These are phyloP conservation scores for Phyllosticta capitalensis DNA, from an alignment of 2,329 filamentous ascomycete species.

Conservation along the genomic window DNA sequence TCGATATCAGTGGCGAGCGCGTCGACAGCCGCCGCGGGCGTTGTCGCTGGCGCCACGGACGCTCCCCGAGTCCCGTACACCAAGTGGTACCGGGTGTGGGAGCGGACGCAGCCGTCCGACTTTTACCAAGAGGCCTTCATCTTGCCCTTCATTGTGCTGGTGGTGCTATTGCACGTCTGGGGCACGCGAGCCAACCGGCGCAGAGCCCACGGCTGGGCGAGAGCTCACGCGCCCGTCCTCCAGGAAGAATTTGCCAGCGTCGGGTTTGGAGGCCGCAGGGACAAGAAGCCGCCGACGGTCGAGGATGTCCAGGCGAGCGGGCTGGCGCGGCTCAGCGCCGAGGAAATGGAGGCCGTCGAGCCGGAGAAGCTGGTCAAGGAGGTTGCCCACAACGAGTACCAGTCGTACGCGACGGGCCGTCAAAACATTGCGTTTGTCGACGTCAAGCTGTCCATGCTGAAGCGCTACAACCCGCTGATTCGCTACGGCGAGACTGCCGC, in stretches of 20 bases:
- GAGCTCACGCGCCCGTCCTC: conserved; percentile 61
- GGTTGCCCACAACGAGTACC: conserved; percentile 77
- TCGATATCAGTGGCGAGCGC: conserved; percentile 36
- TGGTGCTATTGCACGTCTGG: conserved; percentile 71
- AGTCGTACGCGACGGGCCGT: conserved; percentile 80
- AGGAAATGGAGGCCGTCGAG: conserved; percentile 31
- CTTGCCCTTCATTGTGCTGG: conserved; percentile 60
- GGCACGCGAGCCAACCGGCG: conserved; percentile 70
- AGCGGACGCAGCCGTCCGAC: conserved; percentile 73
- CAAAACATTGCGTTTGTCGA: conserved; percentile 91
- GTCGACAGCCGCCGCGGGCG: conserved; percentile 28
- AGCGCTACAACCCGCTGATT: conserved; percentile 74
- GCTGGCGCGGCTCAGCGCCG: conserved; percentile 26
- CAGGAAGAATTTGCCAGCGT: conserved; percentile 78
- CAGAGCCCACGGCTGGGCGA: conserved; percentile 73
- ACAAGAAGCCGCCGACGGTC: conserved; percentile 32
- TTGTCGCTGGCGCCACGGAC: conserved; percentile 32
- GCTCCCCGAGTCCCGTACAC: conserved; percentile 58
- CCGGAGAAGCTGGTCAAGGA: conserved; percentile 63
- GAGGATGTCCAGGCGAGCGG: conserved; percentile 38
- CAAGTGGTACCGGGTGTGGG: conserved; percentile 95
- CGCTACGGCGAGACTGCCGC: conserved; percentile 57
- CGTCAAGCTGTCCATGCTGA: conserved; percentile 68
- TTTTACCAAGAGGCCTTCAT: conserved; percentile 84
- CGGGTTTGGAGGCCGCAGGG: conserved; percentile 54